Conservation (phyloP, 75 land plant species). For the Azolla pinnata region DNA sequence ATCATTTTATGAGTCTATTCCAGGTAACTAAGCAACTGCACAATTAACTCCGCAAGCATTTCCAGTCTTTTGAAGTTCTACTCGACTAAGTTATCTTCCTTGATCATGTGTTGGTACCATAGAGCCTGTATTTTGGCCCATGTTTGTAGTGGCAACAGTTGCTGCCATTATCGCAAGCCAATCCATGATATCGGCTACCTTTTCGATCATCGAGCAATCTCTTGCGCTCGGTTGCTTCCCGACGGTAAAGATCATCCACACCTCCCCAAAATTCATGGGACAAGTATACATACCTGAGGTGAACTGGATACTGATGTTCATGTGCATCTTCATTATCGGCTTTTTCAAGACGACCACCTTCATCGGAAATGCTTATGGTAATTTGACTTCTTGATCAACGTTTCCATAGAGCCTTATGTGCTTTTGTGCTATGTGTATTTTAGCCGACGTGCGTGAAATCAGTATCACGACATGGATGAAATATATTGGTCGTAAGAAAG, state of each 20-base stretch:
- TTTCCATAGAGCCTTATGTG: too few relatives aligned
- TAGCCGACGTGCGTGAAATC: too few relatives aligned
- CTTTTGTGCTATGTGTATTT: too few relatives aligned
- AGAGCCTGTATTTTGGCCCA: constrained; percentile 74
- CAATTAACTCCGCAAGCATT: background rate
- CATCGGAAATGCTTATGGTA: constrained; percentile 87
- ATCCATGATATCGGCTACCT: constrained; percentile 79
- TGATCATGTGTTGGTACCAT: constrained; percentile 8
- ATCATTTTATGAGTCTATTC: constrained; percentile 79
- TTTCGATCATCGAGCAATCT: constrained; percentile 70
- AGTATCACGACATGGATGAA: too few relatives aligned
- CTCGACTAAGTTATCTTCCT: background rate
- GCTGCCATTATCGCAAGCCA: constrained; percentile 83
- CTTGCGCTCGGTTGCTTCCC: constrained; percentile 85
- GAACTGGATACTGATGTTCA: constrained; percentile 79
- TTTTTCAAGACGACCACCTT: constrained; percentile 63
- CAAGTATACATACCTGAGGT: constrained; percentile 83
- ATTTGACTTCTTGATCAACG: too few relatives aligned
- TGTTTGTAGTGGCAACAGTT: constrained; percentile 51
- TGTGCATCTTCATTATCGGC: constrained; percentile 60
- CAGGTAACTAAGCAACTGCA: constrained; percentile 27
- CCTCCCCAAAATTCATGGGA: constrained; percentile 60
- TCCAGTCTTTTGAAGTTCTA: background rate
- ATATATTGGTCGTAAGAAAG: too few relatives aligned
- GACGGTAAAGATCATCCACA: constrained; percentile 72